Base-by-base conservation (phyloP, 176 grass and related monocot genomes). In the Rhynchospora pubera region DNA sequence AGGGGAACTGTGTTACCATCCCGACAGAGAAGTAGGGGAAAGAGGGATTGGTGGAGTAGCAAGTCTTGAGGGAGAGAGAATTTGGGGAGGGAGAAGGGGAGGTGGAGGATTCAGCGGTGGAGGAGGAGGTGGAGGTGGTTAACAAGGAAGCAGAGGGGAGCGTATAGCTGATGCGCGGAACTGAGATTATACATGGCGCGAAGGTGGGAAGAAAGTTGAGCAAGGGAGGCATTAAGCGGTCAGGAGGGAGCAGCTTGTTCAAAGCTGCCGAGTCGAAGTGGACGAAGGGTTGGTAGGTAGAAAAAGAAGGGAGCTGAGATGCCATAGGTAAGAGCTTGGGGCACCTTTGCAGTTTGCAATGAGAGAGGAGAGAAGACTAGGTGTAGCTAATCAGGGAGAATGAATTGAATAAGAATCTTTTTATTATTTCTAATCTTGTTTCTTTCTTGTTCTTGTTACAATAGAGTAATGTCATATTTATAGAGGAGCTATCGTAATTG, bases 21-120 rank as follows among this genome's bases (percentile, higher is more conserved):
- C 94, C 94, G 85, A 97, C 90, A n/a, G 84, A 88, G 47, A 97
- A 81, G 85, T 94, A 97, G 78, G 95, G 95, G 12, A 97, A 92
- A 16, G 85, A 86, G 0, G 92, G 88, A 63, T 89, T 80, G 13
- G 89, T 73, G 60, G 92, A 94, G 88, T 88, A 94, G 42, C 90
- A 94, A 7, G 92, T 90, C 95, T 94, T 97, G 15, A 94, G 92
- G 88, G 94, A 92, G 43, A 97, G 92, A 42, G 88, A 62, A 0
- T 89, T 86, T 44, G 95, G 87, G 65, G 87, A 85, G 14, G 91
- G 80, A 63, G 93, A 52, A 2, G 34, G 2, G 34, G 34, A 39
- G 34, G 34, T 2, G 4, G 34, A 39, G 34, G 34, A 3, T 1
- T 1, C 1, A 2, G 34, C 0, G 34, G 34, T 4, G 34, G 34